Evolutionary conservation across 139 green algal genomes (phyloP), one percentile per base, ranked within the genome.

Genomic region (Micractinium conductrix): DNA sequence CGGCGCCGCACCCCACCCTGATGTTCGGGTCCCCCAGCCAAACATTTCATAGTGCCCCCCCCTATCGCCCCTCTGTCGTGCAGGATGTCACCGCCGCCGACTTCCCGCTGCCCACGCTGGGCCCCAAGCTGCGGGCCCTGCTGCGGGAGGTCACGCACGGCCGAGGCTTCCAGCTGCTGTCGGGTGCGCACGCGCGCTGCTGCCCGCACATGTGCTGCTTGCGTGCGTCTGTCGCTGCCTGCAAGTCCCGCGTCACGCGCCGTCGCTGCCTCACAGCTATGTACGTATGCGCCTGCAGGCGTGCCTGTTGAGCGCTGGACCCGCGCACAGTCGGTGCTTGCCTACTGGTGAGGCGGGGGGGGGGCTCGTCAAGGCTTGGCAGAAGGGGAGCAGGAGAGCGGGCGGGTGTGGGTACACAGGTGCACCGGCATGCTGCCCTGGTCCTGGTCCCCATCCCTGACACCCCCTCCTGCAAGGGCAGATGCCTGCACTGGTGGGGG

Each of bases 161-260:
- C 37, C 80, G 90, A 1, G 92, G 92, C 60, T 95, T 94, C 84
- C 81, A 89, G 68, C 82, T 95, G 37, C 85, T 94, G 19, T 50
- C 80, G n/a, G n/a, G n/a, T n/a, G n/a, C n/a, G n/a, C n/a, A n/a
- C n/a, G n/a, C n/a, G n/a, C n/a, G n/a, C n/a, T n/a, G n/a, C n/a
- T n/a, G n/a, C n/a, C n/a, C n/a, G n/a, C n/a, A n/a, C n/a, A n/a
- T n/a, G n/a, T n/a, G n/a, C n/a, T n/a, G n/a, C n/a, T n/a, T n/a
- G n/a, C n/a, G n/a, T n/a, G n/a, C n/a, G n/a, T n/a, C n/a, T n/a
- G n/a, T n/a, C n/a, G n/a, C n/a, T n/a, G n/a, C n/a, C n/a, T n/a
- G n/a, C n/a, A n/a, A n/a, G n/a, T n/a, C n/a, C n/a, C n/a, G n/a
- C n/a, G n/a, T n/a, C n/a, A n/a, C n/a, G n/a, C n/a, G n/a, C n/a